These are phyloP conservation scores for Alternaria gaisen DNA, from an alignment of 2,329 filamentous ascomycete species.

Conservation along the genomic window DNA sequence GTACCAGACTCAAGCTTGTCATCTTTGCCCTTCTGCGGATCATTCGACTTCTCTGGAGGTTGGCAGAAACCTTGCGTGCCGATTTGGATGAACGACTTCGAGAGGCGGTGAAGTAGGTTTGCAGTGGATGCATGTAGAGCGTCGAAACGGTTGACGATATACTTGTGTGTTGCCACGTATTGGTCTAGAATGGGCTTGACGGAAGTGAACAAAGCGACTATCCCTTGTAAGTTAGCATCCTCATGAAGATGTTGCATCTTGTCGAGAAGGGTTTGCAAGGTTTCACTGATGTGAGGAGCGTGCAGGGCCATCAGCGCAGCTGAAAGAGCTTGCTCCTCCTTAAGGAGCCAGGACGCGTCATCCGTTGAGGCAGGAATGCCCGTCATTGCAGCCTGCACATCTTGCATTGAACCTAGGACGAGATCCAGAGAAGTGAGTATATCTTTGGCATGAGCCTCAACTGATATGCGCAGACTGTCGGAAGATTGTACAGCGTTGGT, in stretches of 20 bases:
- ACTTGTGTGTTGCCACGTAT: slow-evolving; percentile 70
- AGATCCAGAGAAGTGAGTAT: slow-evolving; percentile 75
- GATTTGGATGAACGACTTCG: slow-evolving; percentile 80
- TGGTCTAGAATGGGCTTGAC: slow-evolving; percentile 77
- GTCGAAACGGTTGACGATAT: slow-evolving; percentile 66
- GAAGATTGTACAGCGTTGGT: slow-evolving; percentile 1
- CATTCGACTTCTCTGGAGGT: slow-evolving; percentile 76
- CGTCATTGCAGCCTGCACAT: slow-evolving; percentile 66
- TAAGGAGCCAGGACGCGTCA: slow-evolving; percentile 69
- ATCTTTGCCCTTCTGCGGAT: slow-evolving; percentile 72
- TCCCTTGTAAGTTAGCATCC: slow-evolving; percentile 53
- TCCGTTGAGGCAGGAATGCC: slow-evolving; percentile 67
- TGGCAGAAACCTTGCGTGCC: slow-evolving; percentile 89
- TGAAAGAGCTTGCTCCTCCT: slow-evolving; percentile 51
- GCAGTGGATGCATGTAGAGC: slow-evolving; percentile 74
- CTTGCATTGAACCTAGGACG: slow-evolving; percentile 81
- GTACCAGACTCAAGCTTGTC: slow-evolving; percentile 91
- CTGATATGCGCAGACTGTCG: slow-evolving; percentile 13
- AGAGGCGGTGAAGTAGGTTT: slow-evolving; percentile 78
- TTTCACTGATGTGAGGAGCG: slow-evolving; percentile 62
- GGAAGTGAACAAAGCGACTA: slow-evolving; percentile 67
- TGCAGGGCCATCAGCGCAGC: slow-evolving; percentile 67
- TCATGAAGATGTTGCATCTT: slow-evolving; percentile 57
- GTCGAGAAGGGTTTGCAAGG: slow-evolving; percentile 57
- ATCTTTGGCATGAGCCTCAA: slow-evolving; percentile 63